phyloP scores from a whole-genome alignment of 2,329 filamentous ascomycete genomes.

The Dactylellina drechsleri region DNA sequence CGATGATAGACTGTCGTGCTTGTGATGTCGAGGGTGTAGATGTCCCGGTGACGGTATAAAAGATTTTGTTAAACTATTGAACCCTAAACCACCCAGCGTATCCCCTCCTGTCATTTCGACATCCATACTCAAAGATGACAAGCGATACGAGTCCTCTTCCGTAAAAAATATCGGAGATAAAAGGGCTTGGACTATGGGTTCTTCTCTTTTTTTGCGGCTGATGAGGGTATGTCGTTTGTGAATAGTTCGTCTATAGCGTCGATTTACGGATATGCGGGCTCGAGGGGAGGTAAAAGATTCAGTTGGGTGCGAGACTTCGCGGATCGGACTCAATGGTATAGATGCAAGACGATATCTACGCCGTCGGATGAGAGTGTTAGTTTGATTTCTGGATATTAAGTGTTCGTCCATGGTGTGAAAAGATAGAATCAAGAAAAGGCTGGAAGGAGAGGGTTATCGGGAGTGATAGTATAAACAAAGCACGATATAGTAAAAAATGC shows the following conservation, averaged over 20 bases:
- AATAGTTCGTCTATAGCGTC: slow-evolving; percentile 31
- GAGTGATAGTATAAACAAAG: slow-evolving; percentile 5
- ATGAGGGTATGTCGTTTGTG: slow-evolving; percentile 39
- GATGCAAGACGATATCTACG: slow-evolving; percentile 50
- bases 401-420: slow-evolving; percentile 40
- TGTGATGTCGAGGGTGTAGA: slow-evolving; percentile 69
- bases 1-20: slow-evolving; percentile 80
- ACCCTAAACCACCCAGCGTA: slow-evolving; percentile 52
- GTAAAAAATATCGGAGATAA: slow-evolving; percentile 42
- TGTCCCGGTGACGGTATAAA: slow-evolving; percentile 51
- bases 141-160: slow-evolving; percentile 40
- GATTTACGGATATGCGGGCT: slow-evolving; percentile 30
- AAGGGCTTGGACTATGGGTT: slow-evolving; percentile 11
- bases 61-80: slow-evolving; percentile 51
- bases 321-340: slow-evolving; percentile 48
- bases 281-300: slow-evolving; percentile 31
- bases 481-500: slow-evolving; percentile 5
- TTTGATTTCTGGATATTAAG: slow-evolving; percentile 16
- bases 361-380: slow-evolving; percentile 41
- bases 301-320: slow-evolving; percentile 41
- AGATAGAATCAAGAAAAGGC: slow-evolving; percentile 8
- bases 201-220: slow-evolving; percentile 29
- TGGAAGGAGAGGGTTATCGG: background rate
- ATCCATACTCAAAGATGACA: slow-evolving; percentile 52
- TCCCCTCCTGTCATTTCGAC: slow-evolving; percentile 55